phyloP scores from a whole-genome alignment of 1,284 basidiomycete species.

The Malassezia dermatis region DNA sequence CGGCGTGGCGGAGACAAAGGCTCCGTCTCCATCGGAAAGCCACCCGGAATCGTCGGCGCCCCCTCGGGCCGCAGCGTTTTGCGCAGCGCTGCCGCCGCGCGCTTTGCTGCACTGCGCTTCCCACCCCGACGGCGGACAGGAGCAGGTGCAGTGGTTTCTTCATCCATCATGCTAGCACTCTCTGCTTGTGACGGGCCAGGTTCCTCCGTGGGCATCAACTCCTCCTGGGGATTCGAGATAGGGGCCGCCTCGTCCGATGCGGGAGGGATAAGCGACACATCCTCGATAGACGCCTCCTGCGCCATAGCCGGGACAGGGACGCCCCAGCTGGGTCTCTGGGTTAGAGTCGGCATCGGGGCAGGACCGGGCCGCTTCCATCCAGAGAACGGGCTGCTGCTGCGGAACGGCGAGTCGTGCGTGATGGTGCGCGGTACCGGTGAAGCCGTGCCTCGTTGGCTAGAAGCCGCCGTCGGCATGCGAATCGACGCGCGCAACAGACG shows the following conservation, averaged over 20 bases:
- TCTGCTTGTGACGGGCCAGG: background rate
- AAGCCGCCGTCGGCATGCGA: background rate
- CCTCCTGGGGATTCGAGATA: background rate
- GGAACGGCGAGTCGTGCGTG: background rate
- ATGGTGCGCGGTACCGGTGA: background rate
- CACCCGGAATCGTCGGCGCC: constrained; percentile 11
- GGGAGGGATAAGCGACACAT: background rate
- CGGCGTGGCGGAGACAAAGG: too few species aligned
- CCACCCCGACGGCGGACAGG: constrained; percentile 2
- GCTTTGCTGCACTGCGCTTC: constrained; percentile 5
- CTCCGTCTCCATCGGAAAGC: constrained; percentile 13
- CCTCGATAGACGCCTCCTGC: background rate
- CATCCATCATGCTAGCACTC: background rate
- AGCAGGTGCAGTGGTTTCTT: background rate
- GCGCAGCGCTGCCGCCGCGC: constrained; percentile 8
- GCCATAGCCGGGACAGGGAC: background rate
- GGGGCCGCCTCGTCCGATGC: background rate
- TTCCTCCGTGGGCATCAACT: background rate
- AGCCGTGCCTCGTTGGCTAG: background rate
- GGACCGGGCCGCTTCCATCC: constrained; percentile 12
- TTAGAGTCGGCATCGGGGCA: background rate
- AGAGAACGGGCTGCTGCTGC: constrained; percentile 15
- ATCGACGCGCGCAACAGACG: background rate
- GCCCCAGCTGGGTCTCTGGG: constrained; percentile 2
- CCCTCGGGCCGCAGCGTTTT: constrained; percentile 1